Evolutionary conservation across 305 asterid genomes (phyloP).

Genomic region (Ajuga reptans): DNA sequence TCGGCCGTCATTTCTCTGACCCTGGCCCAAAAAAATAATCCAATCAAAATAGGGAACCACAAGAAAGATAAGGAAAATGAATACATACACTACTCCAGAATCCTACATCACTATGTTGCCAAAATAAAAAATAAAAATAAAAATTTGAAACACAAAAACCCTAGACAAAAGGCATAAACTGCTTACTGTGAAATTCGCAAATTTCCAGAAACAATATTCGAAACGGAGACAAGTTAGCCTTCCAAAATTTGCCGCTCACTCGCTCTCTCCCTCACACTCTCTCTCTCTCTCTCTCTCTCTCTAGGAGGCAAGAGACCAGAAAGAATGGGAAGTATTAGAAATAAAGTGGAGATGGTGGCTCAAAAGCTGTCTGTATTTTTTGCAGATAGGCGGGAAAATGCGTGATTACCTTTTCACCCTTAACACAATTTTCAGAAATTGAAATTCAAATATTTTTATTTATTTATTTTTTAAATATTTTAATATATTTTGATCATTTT

Average conservation of each 20-base stretch:
- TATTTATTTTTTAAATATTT: too few species aligned
- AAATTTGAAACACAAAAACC: not conserved
- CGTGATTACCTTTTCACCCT: conserved; percentile 23
- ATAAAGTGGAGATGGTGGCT: not conserved
- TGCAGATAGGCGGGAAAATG: conserved; percentile 50
- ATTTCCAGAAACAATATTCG: too few species aligned
- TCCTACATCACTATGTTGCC: not conserved
- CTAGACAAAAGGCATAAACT: not conserved
- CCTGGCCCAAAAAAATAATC: conserved; percentile 1
- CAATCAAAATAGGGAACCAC: not conserved
- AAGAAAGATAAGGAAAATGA: not conserved
- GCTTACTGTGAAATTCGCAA: not conserved
- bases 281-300: too few species aligned
- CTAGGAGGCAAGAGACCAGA: conserved; percentile 6
- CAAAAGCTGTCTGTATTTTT: not conserved
- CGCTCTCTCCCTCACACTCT: too few species aligned
- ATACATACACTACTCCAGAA: not conserved
- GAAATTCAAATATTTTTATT: too few species aligned
- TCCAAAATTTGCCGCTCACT: not conserved
- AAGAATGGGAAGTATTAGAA: conserved; percentile 3
- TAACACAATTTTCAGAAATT: too few species aligned
- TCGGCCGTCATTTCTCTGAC: conserved; percentile 43
- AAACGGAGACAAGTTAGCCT: not conserved
- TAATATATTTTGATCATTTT: too few species aligned
- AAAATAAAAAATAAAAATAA: not conserved